Percentiles rank a stretch among this genome's conserved stretches.
These are phyloP conservation scores for Detonula confervacea DNA, from an alignment of 352 stramenopile species.

Conservation along the genomic window DNA sequence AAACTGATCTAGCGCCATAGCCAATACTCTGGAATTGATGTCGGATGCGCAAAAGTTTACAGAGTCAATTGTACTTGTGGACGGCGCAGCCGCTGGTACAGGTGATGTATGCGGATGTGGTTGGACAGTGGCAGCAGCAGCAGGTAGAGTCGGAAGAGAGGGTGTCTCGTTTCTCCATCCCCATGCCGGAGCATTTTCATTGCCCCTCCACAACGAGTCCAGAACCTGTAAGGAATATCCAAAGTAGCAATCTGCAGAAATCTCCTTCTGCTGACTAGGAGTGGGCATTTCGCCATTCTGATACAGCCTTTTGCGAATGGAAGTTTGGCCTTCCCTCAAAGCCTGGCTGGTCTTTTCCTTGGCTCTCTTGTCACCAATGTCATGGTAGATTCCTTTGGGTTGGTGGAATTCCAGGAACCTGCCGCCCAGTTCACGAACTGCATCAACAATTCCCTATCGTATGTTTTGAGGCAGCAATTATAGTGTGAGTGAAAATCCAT, in stretches of 20 bases:
- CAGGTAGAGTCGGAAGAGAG: too few relatives aligned
- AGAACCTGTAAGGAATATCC: constrained; percentile 35
- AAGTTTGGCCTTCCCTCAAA: constrained; percentile 43
- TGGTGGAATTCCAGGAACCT: constrained; percentile 31
- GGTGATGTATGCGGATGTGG: too few relatives aligned
- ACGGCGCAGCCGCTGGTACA: too few relatives aligned
- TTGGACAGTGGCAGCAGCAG: too few relatives aligned
- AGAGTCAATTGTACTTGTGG: too few relatives aligned
- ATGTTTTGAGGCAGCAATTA: too few relatives aligned
- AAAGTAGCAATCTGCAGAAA: constrained; percentile 46
- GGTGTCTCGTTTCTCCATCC: too few relatives aligned
- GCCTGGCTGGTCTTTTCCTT: constrained; percentile 54
- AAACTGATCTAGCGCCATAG: too few relatives aligned
- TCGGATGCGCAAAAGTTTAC: too few relatives aligned
- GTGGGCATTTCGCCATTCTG: constrained; percentile 24
- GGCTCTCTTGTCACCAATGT: constrained; percentile 50
- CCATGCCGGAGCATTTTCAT: too few relatives aligned
- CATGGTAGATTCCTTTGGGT: constrained; percentile 20
- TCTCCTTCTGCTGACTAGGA: constrained; percentile 39
- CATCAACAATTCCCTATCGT: constrained; percentile 35
- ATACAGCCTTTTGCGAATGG: constrained; percentile 21
- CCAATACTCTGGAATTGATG: too few relatives aligned
- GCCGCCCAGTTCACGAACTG: constrained; percentile 27
- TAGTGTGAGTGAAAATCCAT: too few relatives aligned
- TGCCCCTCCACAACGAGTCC: constrained; percentile 50